Percentiles rank a stretch among this genome's conserved stretches.
These are phyloP conservation scores for Apiotrichum siamense DNA, from an alignment of 1,284 basidiomycete genomes.

Conservation along the genomic window DNA sequence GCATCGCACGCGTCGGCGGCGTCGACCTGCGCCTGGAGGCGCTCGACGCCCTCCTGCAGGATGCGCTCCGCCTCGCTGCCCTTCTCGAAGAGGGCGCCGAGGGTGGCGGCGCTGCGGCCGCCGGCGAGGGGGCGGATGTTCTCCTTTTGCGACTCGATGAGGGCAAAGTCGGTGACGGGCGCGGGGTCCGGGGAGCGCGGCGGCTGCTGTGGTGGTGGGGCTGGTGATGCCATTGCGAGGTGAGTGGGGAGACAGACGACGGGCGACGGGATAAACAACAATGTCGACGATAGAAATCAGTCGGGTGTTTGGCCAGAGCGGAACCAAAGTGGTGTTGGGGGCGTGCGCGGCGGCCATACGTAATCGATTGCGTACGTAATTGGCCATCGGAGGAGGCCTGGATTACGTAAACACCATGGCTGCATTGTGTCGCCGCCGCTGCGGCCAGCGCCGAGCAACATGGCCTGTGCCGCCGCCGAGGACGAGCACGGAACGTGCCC, in stretches of 20 bases:
- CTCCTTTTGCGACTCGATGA: slow-evolving; percentile 56
- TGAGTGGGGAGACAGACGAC: not conserved
- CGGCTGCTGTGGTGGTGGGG: no score
- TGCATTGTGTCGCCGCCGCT: no score
- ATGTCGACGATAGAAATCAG: no score
- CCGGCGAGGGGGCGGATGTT: slow-evolving; percentile 55
- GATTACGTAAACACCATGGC: no score
- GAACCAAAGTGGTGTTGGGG: no score
- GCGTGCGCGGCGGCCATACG: no score
- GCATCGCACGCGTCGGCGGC: slow-evolving; percentile 44
- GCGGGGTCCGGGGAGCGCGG: slow-evolving; percentile 6
- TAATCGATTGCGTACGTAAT: no score
- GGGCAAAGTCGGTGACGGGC: slow-evolving; percentile 47
- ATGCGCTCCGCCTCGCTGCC: slow-evolving; percentile 45
- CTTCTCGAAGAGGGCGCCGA: slow-evolving; percentile 50
- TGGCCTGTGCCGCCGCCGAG: no score
- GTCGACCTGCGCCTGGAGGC: slow-evolving; percentile 43
- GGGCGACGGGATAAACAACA: not conserved
- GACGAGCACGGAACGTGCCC: no score
- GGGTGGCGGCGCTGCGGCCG: slow-evolving; percentile 54
- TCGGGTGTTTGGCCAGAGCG: no score
- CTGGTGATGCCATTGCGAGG: slow-evolving; percentile 5
- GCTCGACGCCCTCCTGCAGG: slow-evolving; percentile 46
- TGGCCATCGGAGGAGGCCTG: no score
- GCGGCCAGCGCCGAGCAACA: no score